Percentiles rank a stretch among this genome's conserved stretches.
Evolutionary conservation across 116 monocot genomes (phyloP).

Genomic region (Phalaenopsis hybrid): DNA sequence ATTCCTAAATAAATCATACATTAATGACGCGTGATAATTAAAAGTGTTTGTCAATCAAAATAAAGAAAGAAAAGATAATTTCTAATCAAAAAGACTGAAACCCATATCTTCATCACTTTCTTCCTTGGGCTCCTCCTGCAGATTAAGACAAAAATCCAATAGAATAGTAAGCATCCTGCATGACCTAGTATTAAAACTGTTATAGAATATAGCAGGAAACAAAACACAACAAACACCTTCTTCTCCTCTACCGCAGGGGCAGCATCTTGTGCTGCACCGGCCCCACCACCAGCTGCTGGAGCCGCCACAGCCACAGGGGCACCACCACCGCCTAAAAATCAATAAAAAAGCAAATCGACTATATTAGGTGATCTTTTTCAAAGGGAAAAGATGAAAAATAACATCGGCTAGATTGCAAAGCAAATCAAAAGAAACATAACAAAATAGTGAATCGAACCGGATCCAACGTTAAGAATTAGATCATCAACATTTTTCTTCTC

Average conservation of each 20-base stretch:
- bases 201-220: not conserved
- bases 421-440: not conserved
- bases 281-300: constrained; percentile 39
- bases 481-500: constrained; percentile 64
- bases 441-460: constrained; percentile 26
- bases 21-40: not conserved
- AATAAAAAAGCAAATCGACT: not conserved
- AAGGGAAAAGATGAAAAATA: not conserved
- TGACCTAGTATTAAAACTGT: not conserved
- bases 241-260: constrained; percentile 65
- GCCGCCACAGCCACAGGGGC: constrained; percentile 35
- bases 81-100: constrained; percentile 55
- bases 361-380: not conserved
- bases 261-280: constrained; percentile 26
- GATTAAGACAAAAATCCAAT: not conserved
- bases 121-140: constrained; percentile 62
- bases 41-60: not conserved
- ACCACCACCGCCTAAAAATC: constrained; percentile 57
- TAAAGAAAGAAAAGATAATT: not conserved
- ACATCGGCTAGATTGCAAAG: not conserved
- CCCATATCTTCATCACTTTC: constrained; percentile 84
- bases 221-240: constrained; percentile 24
- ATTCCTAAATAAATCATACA: not conserved
- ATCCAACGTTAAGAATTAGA: constrained; percentile 64
- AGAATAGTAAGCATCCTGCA: not conserved